Base-by-base conservation (phyloP, 805 yeast genomes). In the Lipomyces spencermartinsiae region DNA sequence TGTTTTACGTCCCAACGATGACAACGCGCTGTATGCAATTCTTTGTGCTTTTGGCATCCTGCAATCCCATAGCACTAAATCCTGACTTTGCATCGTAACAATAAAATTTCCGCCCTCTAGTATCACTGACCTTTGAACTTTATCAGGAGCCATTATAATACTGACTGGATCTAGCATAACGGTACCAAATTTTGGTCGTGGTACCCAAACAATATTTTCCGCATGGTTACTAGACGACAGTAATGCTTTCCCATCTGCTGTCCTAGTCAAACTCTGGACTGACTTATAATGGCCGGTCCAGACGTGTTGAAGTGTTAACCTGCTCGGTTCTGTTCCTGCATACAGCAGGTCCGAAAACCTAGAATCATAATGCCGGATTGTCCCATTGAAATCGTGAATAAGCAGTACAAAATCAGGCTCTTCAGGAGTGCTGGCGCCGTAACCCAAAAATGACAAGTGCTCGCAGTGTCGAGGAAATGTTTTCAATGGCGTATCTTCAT, bases 241-340 rank as follows among this genome's bases (percentile, higher is more conserved):
- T 68, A 88, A 76, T 0, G 90, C 83, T 34, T 83, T 80, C 46
- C 93, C 94, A 74, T 87, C 86, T 6, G 86, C 80, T 0, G 97
- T 89, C 73, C 93, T 86, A 19, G 86, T 80, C 2, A 93, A 77
- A 60, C 82, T 83, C 71, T 85, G 86, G 29, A 93, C 87, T 0
- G 97, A 91, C 75, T 93, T 93, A 64, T 87, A 85, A 75, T 93
- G 97, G 0, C 98, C 98, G 1, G 96, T 92, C 64, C 89, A 85
- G 72, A 89, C 88, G 70, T 87, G 83, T 31, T 82, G 79, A 9
- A 87, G 71, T 4, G 19, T 33, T 16, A 71, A 37, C 14, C 76
- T 68, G 37, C 54, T 37, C 4, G 58, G 46, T 33, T 46, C 60
- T 8, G 59, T n/a, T 5, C 59, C 70, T 0, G 73, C 59, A 39